These are phyloP conservation scores for Globisporangium alternatum DNA, from an alignment of 352 stramenopile genomes.

Conservation along the genomic window DNA sequence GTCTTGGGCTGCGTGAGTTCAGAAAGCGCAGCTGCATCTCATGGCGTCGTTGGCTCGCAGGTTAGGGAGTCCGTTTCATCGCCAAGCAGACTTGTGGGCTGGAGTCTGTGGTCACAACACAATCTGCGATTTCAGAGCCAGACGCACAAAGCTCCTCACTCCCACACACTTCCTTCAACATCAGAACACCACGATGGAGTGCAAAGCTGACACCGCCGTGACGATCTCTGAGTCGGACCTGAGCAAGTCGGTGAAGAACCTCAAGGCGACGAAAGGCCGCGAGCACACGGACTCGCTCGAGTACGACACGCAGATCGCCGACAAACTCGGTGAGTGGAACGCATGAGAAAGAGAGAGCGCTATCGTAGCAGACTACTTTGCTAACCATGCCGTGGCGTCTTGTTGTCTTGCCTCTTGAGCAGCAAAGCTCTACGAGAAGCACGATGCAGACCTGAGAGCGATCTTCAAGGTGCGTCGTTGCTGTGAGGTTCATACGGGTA, in stretches of 20 bases:
- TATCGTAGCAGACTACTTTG: background rate
- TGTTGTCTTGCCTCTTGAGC: background rate
- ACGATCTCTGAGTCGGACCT: slow-evolving; percentile 57
- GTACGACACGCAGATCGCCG: slow-evolving; percentile 53
- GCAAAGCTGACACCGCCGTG: slow-evolving; percentile 32
- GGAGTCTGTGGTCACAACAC: background rate
- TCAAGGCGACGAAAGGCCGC: slow-evolving; percentile 60
- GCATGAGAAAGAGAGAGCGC: background rate
- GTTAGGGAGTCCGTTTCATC: slow-evolving; percentile 2
- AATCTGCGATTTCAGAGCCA: slow-evolving; percentile 3
- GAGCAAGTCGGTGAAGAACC: slow-evolving; percentile 53
- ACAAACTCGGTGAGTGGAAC: slow-evolving; percentile 38
- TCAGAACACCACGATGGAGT: slow-evolving; percentile 39
- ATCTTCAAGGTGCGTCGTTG: slow-evolving; percentile 51
- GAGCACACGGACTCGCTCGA: slow-evolving; percentile 74
- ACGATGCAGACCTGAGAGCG: slow-evolving; percentile 54
- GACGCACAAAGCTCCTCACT: slow-evolving; percentile 1
- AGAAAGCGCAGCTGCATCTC: slow-evolving; percentile 4
- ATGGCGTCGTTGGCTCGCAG: background rate
- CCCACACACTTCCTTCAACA: background rate
- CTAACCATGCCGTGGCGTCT: background rate
- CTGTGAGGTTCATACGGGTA: background rate
- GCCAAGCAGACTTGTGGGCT: background rate
- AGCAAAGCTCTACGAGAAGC: slow-evolving; percentile 61
- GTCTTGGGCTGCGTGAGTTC: background rate